Base-by-base conservation (phyloP, 2,329 filamentous ascomycete species). In the Verruconis gallopava region DNA sequence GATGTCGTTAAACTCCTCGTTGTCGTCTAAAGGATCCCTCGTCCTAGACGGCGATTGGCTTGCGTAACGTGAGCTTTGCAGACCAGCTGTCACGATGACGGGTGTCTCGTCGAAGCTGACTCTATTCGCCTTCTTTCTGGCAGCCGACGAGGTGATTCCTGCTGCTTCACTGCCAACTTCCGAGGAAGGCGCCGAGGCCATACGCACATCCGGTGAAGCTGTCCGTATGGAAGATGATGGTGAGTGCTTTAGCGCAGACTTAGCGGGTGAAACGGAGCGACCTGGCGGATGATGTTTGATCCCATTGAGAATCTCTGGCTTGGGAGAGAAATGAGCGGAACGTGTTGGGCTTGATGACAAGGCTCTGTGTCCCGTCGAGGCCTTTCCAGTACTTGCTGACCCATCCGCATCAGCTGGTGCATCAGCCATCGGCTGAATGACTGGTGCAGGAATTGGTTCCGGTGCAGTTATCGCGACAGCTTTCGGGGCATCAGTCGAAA, bases 71-170 rank as follows among this genome's bases (percentile, higher is more conserved):
- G 22, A 40, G n/a, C 37, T 33, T 15, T 40, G 21, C 32, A 75
- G 67, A 4, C 69, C 71, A 17, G 75, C 66, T 2, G 75, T 61
- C 6, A 72, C 66, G 2, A 75, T 61, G 6, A 72, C 61, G 5
- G 68, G 72, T n/a, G 72, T 70, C 38, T 85, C 80, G 48, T 85
- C 79, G 54, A 86, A 95, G 61, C 85, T 94, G 37, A 88, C 82
- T 18, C 82, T 69, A 1, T 73, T 73, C 30, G 69, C 72, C 58
- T 80, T 85, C 60, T 77, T 85, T 45, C 73, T 72, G 5, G 38
- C 6, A 9, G n/a, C 6, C 37, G 25, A 30, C n/a, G 25, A 30
- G n/a, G n/a, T n/a, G n/a, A n/a, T 17, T 17, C 15, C 38, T 21
- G 30, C 38, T 9, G 21, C 6, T 19, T 21, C 30, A 17, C 36